Evolutionary conservation across 2,329 filamentous ascomycete genomes (phyloP).

Genomic region (Nannizziopsis arthrosporioides): DNA sequence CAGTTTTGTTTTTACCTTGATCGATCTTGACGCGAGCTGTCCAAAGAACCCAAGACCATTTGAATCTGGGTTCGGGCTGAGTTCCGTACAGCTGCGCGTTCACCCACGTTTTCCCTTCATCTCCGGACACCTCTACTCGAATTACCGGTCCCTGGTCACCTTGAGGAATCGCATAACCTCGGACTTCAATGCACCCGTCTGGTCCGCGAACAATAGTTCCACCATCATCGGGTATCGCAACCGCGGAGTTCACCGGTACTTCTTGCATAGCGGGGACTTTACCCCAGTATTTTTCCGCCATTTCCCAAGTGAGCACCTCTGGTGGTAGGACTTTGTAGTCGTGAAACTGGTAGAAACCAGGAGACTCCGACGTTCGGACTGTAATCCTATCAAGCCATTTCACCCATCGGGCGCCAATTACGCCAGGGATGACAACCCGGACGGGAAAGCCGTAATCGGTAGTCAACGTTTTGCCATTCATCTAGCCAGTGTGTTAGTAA

Average conservation of each 20-base stretch:
- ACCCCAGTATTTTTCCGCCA: slow-evolving; percentile 44
- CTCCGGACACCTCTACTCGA: slow-evolving; percentile 43
- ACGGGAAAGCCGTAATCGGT: slow-evolving; percentile 44
- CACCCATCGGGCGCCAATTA: slow-evolving; percentile 43
- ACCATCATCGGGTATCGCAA: slow-evolving; percentile 38
- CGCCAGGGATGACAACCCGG: slow-evolving; percentile 42
- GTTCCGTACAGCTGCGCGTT: slow-evolving; percentile 32
- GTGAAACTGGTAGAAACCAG: slow-evolving; percentile 46
- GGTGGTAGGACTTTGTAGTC: slow-evolving; percentile 51
- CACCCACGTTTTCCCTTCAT: slow-evolving; percentile 41
- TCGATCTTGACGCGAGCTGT: slow-evolving; percentile 30
- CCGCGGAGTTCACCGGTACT: slow-evolving; percentile 47
- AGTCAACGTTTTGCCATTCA: slow-evolving; percentile 40
- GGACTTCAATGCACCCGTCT: slow-evolving; percentile 38
- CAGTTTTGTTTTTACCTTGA: slow-evolving; percentile 31
- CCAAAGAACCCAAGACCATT: slow-evolving; percentile 50
- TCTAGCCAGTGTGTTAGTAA: slow-evolving; percentile 22
- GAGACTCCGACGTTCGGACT: slow-evolving; percentile 40
- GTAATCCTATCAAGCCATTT: slow-evolving; percentile 47
- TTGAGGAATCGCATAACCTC: slow-evolving; percentile 46
- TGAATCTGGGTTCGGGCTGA: slow-evolving; percentile 19
- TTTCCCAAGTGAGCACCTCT: slow-evolving; percentile 37
- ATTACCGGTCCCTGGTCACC: slow-evolving; percentile 43
- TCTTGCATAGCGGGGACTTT: slow-evolving; percentile 41
- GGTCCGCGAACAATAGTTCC: slow-evolving; percentile 32